Evolutionary conservation across 2,329 filamentous ascomycete genomes (phyloP), one percentile per base, ranked within the genome.

Genomic region (Phaeophleospora eucalypticola): DNA sequence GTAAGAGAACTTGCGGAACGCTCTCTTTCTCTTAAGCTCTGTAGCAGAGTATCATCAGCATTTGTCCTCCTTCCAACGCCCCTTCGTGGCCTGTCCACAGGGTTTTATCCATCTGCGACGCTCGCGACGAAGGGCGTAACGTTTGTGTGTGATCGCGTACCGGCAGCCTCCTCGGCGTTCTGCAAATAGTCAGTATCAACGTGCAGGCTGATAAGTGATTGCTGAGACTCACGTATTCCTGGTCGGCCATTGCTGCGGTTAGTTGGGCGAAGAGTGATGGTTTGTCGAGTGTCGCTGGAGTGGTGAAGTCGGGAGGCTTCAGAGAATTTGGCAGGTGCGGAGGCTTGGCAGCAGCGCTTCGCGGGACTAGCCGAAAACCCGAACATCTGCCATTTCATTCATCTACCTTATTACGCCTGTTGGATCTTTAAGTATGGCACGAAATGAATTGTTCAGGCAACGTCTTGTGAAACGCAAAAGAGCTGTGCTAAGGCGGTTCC

Each of bases 1-100:
- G 88, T 96, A 98, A 66, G 90, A 93, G 75, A 97, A 98, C 86
- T 97, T 98, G 81, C 89, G 87, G 87, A 97, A 96, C 67, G 89
- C 80, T 91, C 93, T 95, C 82, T 86, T 95, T 83, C 88, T 95
- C 89, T 97, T 98, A 78, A 98, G 80, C 87, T 96, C 93, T 83
- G 70, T 62, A 52, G 39, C 18, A 46, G 52, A 41, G 49, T 48
- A 49, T 50, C 58, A 59, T 68, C 61, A 68, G 65, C 60, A 55
- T 51, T 58, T 63, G 58, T 65, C 61, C 65, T 53, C 61, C 60
- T 65, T 60, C 65, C 59, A 62, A 57, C 64, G 60, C 65, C 65
- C 65, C 64, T 68, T 68, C 53, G 64, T 67, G 65, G 63, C 65
- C 64, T 56, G 49, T 65, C 65, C 65, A 67, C 65, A 68, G 65